Percentiles rank a stretch among this genome's conserved stretches.
These are phyloP conservation scores for Orbilia oligospora DNA, from an alignment of 2,329 filamentous ascomycete species.

Conservation along the genomic window DNA sequence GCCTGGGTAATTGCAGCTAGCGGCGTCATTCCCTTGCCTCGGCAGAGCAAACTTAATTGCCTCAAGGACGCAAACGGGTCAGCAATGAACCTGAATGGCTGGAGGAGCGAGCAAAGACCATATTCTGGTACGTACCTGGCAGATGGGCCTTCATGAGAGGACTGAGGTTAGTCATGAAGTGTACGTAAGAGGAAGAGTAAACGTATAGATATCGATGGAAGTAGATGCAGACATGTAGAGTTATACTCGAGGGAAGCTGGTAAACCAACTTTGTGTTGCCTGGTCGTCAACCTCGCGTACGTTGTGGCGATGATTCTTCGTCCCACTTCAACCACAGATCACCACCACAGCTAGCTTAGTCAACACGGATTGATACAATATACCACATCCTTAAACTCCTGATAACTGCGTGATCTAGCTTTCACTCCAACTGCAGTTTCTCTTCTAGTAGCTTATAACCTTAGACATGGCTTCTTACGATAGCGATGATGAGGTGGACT, in stretches of 20 bases:
- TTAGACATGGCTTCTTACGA: slow-evolving; percentile 34
- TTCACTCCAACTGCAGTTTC: too few relatives aligned
- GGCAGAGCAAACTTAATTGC: slow-evolving; percentile 26
- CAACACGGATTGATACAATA: not conserved
- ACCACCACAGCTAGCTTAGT: not conserved
- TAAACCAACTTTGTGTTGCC: not conserved
- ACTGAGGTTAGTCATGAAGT: not conserved
- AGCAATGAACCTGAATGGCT: slow-evolving; percentile 12
- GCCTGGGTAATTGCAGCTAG: slow-evolving; percentile 15
- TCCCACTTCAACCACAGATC: not conserved
- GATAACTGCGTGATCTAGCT: too few relatives aligned
- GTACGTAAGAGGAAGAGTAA: not conserved
- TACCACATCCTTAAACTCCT: not conserved
- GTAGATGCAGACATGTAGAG: too few relatives aligned
- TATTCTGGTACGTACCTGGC: not conserved
- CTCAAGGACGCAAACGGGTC: slow-evolving; percentile 27
- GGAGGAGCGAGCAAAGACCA: not conserved
- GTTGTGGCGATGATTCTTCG: slow-evolving; percentile 5
- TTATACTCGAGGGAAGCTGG: not conserved
- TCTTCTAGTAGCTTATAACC: not conserved
- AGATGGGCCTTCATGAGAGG: not conserved
- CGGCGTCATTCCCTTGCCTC: slow-evolving; percentile 19
- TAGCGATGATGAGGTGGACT: slow-evolving; percentile 47
- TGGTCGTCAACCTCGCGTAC: slow-evolving; percentile 6
- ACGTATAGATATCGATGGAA: too few relatives aligned